phyloP scores from a whole-genome alignment of 1,284 basidiomycete genomes.

The Neonothopanus nambi region DNA sequence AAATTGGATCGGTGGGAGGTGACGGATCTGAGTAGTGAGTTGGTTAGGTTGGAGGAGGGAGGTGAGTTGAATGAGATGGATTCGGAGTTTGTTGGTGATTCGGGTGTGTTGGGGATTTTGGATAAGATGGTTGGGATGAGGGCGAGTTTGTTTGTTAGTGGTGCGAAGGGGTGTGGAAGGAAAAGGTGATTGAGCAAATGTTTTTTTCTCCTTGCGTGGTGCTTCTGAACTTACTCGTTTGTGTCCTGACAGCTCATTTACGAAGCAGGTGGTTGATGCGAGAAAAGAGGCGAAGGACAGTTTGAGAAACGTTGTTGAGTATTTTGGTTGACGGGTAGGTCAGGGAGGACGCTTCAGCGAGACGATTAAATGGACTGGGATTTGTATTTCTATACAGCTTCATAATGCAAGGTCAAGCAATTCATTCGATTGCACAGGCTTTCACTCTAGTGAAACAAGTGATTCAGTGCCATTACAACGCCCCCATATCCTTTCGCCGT shows the following conservation, averaged over 20 bases:
- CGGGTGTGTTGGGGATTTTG: constrained; percentile 47
- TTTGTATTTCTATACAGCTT: too few relatives aligned
- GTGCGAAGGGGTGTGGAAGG: constrained; percentile 38
- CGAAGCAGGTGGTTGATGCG: constrained; percentile 41
- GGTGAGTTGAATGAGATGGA: constrained; percentile 22
- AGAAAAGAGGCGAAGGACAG: constrained; percentile 21
- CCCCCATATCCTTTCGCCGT: too few relatives aligned
- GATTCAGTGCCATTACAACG: too few relatives aligned
- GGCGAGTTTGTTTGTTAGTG: constrained; percentile 46
- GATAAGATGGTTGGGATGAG: constrained; percentile 48
- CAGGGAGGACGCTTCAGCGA: too few relatives aligned
- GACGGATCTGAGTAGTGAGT: constrained; percentile 34
- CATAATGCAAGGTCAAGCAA: too few relatives aligned
- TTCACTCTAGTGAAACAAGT: too few relatives aligned
- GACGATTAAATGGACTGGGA: too few relatives aligned
- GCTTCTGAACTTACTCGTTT: not conserved
- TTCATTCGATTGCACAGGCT: too few relatives aligned
- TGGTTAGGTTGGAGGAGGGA: constrained; percentile 15
- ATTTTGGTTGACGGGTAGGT: constrained; percentile 32
- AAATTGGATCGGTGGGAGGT: constrained; percentile 39
- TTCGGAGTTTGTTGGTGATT: constrained; percentile 38
- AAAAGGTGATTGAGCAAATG: constrained; percentile 31
- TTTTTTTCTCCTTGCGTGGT: not conserved
- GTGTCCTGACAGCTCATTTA: constrained; percentile 45
- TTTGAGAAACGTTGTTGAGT: constrained; percentile 34